Percentiles rank a stretch among this genome's conserved stretches.
Conservation (phyloP, 2,329 filamentous ascomycete genomes). For the Dothideomycetes sp. region DNA sequence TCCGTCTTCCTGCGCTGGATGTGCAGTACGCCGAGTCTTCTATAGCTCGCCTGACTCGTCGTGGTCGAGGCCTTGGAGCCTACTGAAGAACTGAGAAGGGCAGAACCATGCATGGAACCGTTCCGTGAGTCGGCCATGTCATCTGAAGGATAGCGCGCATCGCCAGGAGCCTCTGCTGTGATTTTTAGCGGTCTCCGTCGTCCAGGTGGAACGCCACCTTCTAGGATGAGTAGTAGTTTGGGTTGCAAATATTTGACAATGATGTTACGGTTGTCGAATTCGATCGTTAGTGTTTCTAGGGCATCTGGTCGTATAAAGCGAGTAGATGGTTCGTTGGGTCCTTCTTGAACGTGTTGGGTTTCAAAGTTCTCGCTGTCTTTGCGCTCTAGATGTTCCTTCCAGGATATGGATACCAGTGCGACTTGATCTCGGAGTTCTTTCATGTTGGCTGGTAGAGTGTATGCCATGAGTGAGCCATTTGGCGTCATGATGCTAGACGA, state of each 20-base stretch:
- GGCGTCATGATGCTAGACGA: slow-evolving; percentile 40
- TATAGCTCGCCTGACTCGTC: slow-evolving; percentile 24
- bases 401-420: slow-evolving; percentile 36
- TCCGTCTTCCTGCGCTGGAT: slow-evolving; percentile 39
- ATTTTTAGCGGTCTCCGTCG: slow-evolving; percentile 29
- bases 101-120: not conserved
- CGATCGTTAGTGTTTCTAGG: slow-evolving; percentile 35
- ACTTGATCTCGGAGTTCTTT: slow-evolving; percentile 38
- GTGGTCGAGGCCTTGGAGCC: slow-evolving; percentile 17
- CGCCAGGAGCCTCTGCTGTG: slow-evolving; percentile 31
- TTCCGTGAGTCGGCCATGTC: slow-evolving; percentile 1
- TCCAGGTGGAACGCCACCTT: slow-evolving; percentile 35
- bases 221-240: slow-evolving; percentile 35
- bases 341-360: slow-evolving; percentile 12
- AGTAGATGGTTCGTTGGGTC: slow-evolving; percentile 4
- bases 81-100: slow-evolving; percentile 7
- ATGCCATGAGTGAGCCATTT: slow-evolving; percentile 39
- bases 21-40: slow-evolving; percentile 31
- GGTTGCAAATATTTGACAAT: slow-evolving; percentile 35
- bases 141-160: slow-evolving; percentile 25
- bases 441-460: slow-evolving; percentile 37
- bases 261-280: slow-evolving; percentile 34
- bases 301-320: slow-evolving; percentile 6
- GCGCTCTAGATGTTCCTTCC: slow-evolving; percentile 31
- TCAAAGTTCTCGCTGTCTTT: slow-evolving; percentile 12